A percentile compares a stretch with the other conserved stretches of the same genome.
Conservation (phyloP, 495 filamentous ascomycete species). For the Penicillium cataractarum region DNA sequence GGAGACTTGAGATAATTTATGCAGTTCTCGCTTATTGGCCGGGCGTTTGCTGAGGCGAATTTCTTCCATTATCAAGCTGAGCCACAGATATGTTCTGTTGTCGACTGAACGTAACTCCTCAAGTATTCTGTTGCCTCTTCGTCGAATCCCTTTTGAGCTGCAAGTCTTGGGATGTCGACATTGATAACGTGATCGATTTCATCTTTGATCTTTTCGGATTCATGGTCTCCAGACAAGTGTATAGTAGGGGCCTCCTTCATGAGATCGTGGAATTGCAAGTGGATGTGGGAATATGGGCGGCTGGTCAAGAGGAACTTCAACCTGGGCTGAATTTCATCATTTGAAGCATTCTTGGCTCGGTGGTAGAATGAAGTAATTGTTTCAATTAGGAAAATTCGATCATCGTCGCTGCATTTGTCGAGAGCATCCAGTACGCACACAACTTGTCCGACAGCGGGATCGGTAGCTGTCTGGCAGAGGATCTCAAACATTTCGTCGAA, state of each 20-base stretch:
- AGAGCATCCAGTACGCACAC: slow-evolving; percentile 56
- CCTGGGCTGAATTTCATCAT: slow-evolving; percentile 10
- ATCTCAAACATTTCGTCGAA: slow-evolving; percentile 48
- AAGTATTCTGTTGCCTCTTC: slow-evolving; percentile 24
- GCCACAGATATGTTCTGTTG: slow-evolving; percentile 55
- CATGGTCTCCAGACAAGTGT: slow-evolving; percentile 41
- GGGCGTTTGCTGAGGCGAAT: slow-evolving; percentile 15
- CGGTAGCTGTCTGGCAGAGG: slow-evolving; percentile 32
- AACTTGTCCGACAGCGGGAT: slow-evolving; percentile 46
- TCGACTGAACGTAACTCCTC: slow-evolving; percentile 27
- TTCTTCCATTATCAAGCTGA: slow-evolving; percentile 12
- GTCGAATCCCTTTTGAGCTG: slow-evolving; percentile 18
- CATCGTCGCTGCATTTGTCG: slow-evolving; percentile 35
- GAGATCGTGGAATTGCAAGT: slow-evolving; percentile 31
- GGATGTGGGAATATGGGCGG: slow-evolving; percentile 49
- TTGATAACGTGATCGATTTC: slow-evolving; percentile 51
- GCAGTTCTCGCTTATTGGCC: slow-evolving; percentile 14
- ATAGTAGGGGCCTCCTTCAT: slow-evolving; percentile 32
- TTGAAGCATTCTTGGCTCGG: slow-evolving; percentile 5
- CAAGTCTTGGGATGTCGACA: slow-evolving; percentile 30
- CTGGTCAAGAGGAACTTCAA: slow-evolving; percentile 55
- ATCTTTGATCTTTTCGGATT: slow-evolving; percentile 39
- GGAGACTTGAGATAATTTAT: slow-evolving; percentile 11
- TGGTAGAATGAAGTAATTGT: slow-evolving; percentile 16
- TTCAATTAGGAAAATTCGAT: slow-evolving; percentile 22